Conservation (phyloP, 73 alveolate species). For the Paramecium sonneborni region DNA sequence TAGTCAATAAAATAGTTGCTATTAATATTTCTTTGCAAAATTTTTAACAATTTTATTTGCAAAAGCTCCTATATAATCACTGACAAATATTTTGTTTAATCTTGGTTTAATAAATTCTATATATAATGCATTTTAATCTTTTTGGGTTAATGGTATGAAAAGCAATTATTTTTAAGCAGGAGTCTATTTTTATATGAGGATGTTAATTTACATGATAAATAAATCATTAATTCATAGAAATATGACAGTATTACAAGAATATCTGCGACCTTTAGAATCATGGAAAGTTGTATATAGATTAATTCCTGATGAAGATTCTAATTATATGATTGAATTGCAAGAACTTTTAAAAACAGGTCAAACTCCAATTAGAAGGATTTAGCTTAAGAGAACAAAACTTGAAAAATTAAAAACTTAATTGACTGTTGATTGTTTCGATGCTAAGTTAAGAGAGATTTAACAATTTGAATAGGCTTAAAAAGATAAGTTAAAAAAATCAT, state of each 20-base stretch:
- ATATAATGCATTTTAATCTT: neutral
- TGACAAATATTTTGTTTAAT: slow-evolving; percentile 1
- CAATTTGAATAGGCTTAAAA: neutral
- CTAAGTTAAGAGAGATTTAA: neutral
- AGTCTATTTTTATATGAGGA: neutral
- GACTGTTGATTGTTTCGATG: neutral
- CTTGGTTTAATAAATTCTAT: neutral
- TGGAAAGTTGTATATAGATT: neutral
- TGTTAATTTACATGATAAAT: neutral
- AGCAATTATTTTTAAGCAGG: neutral
- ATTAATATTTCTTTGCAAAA: neutral
- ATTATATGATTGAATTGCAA: neutral
- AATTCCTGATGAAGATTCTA: slow-evolving; percentile 19
- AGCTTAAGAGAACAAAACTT: neutral
- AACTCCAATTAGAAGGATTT: slow-evolving; percentile 1
- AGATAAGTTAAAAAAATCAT: neutral
- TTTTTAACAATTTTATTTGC: slow-evolving; percentile 19
- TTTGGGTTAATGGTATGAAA: neutral
- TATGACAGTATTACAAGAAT: neutral
- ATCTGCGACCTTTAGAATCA: neutral
- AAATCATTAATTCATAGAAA: neutral
- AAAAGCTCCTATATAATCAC: neutral
- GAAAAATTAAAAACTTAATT: neutral
- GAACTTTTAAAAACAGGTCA: neutral
- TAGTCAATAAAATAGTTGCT: neutral